A percentile compares a stretch with the other conserved stretches of the same genome.
phyloP scores from a whole-genome alignment of 1,139 yeast species.

The Pichia sp. region DNA sequence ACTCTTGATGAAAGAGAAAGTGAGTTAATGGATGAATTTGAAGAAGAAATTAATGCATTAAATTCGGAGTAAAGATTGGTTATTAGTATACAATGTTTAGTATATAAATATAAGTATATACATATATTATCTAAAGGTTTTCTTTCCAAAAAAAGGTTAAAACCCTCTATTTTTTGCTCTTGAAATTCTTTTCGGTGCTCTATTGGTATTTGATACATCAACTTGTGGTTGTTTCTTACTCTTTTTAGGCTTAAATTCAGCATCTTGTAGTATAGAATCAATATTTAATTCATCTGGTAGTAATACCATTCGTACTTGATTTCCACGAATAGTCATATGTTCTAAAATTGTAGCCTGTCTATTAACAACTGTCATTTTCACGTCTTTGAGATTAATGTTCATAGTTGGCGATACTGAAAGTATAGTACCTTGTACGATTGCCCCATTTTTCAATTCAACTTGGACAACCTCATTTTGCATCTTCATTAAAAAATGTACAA shows the following conservation, averaged over 20 bases:
- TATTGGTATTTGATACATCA: neutral
- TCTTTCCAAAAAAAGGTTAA: neutral
- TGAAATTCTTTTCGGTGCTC: constrained; percentile 8
- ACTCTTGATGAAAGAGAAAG: constrained; percentile 36
- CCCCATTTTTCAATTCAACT: constrained; percentile 88
- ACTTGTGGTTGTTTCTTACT: constrained; percentile 8
- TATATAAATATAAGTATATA: neutral
- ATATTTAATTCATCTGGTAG: constrained; percentile 85
- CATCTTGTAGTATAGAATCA: constrained; percentile 66
- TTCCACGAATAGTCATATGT: constrained; percentile 83
- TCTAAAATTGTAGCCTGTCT: constrained; percentile 72
- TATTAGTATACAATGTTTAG: neutral
- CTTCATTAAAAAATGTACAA: constrained; percentile 75
- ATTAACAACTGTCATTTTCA: constrained; percentile 65
- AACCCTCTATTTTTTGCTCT: constrained; percentile 14
- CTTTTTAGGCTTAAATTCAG: constrained; percentile 41
- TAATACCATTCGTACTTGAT: constrained; percentile 76
- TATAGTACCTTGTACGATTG: constrained; percentile 62
- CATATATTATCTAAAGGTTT: no score
- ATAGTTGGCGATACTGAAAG: constrained; percentile 85
- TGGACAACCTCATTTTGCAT: constrained; percentile 83
- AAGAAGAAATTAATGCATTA: constrained; percentile 18
- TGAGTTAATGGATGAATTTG: constrained; percentile 26
- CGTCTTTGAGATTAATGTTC: constrained; percentile 83
- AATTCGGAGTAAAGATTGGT: constrained; percentile 12